Conservation (phyloP, 176 grass and related monocot species). For the Triticum monococcum region DNA sequence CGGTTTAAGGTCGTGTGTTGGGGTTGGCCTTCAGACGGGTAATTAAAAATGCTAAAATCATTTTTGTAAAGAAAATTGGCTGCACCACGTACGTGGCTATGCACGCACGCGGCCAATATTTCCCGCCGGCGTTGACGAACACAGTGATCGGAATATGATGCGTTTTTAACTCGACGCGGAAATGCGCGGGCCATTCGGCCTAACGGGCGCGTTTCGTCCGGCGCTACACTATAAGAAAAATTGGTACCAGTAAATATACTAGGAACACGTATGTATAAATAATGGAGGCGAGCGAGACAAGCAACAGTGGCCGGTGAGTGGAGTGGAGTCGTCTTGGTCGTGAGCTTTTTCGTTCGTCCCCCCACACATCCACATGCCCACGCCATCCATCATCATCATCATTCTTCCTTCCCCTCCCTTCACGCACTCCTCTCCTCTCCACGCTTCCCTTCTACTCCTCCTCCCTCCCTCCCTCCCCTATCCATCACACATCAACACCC, state of each 20-base stretch:
- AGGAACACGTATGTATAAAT: too few relatives aligned
- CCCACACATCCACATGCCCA: background rate
- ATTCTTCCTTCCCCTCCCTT: slow-evolving; percentile 7
- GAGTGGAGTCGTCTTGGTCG: background rate
- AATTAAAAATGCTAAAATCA: too few relatives aligned
- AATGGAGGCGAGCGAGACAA: background rate
- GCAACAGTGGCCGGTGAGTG: background rate
- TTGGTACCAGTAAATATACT: too few relatives aligned
- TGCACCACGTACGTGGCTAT: background rate
- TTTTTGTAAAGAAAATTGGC: too few relatives aligned
- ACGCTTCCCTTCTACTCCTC: slow-evolving; percentile 20
- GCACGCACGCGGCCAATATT: background rate
- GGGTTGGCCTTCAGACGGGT: too few relatives aligned
- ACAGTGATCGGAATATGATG: background rate
- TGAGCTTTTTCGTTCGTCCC: background rate
- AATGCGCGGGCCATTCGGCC: background rate
- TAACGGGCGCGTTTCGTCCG: background rate
- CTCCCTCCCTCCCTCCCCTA: background rate
- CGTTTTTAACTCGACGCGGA: background rate
- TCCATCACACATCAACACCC: background rate
- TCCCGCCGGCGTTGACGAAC: background rate
- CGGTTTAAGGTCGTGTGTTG: too few relatives aligned
- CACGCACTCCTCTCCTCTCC: background rate
- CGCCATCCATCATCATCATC: slow-evolving; percentile 28
- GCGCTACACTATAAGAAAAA: too few relatives aligned